Evolutionary conservation across 192 early-diverging fungal species (phyloP).

Genomic region (Gryganskiella cystojenkinii): DNA sequence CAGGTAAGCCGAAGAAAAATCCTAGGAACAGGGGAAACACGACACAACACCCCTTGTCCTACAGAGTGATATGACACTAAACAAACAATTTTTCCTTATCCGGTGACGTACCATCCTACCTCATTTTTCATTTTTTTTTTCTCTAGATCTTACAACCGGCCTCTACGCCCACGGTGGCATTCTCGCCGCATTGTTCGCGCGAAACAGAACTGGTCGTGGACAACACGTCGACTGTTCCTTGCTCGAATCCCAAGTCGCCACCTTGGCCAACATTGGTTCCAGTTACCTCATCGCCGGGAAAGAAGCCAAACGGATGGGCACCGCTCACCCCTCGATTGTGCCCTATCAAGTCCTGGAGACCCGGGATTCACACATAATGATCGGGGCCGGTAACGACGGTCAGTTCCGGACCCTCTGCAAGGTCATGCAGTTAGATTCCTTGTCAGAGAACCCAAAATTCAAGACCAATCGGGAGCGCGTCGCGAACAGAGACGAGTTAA

Average conservation of each 20-base stretch:
- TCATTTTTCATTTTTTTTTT: neutral
- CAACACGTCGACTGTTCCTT: slow-evolving; percentile 90
- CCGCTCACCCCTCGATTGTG: slow-evolving; percentile 88
- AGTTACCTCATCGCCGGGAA: slow-evolving; percentile 84
- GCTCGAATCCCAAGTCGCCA: slow-evolving; percentile 86
- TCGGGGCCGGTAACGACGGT: slow-evolving; percentile 90
- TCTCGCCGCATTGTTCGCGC: slow-evolving; percentile 81
- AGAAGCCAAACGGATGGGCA: slow-evolving; percentile 88
- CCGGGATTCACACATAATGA: slow-evolving; percentile 81
- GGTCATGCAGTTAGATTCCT: slow-evolving; percentile 56
- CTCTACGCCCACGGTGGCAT: slow-evolving; percentile 91
- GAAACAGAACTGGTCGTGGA: slow-evolving; percentile 70
- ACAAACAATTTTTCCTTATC: too few relatives aligned
- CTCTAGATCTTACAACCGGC: slow-evolving; percentile 68
- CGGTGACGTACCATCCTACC: too few relatives aligned
- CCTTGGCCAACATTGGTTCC: slow-evolving; percentile 89
- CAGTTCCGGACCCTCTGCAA: slow-evolving; percentile 82
- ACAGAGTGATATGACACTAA: too few relatives aligned
- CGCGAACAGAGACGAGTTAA: slow-evolving; percentile 70
- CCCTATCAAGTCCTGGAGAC: slow-evolving; percentile 91
- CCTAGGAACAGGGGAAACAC: too few relatives aligned
- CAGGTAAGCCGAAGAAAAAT: slow-evolving; percentile 67
- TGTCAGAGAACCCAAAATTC: slow-evolving; percentile 67
- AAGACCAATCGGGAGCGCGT: slow-evolving; percentile 79
- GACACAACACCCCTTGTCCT: too few relatives aligned